These are phyloP conservation scores for Pholiota adiposa DNA, from an alignment of 1,284 basidiomycete species.

Conservation along the genomic window DNA sequence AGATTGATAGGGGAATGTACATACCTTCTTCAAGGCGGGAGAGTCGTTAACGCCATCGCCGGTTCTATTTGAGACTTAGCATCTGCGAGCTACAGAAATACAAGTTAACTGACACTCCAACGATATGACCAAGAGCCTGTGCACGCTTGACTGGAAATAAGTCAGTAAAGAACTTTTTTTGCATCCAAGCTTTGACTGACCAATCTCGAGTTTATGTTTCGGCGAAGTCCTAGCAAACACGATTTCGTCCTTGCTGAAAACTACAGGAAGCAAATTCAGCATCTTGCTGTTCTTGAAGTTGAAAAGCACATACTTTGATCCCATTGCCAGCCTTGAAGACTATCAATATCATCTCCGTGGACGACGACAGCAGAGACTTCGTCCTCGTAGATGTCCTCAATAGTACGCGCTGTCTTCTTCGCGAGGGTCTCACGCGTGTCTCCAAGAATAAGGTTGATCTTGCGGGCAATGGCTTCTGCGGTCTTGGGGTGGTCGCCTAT, in stretches of 20 bases:
- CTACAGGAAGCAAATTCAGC: constrained; percentile 33
- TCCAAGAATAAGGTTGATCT: constrained; percentile 67
- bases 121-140: constrained; percentile 71
- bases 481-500: constrained; percentile 70
- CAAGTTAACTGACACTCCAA: constrained; percentile 59
- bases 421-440: constrained; percentile 66
- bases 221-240: constrained; percentile 75
- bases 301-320: constrained; percentile 54
- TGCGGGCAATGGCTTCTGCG: constrained; percentile 69
- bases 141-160: constrained; percentile 61
- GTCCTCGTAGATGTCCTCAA: constrained; percentile 68
- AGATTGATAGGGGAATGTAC: background rate
- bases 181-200: constrained; percentile 35
- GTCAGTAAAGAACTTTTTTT: background rate
- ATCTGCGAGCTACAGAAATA: background rate
- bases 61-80: constrained; percentile 36
- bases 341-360: constrained; percentile 68
- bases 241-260: constrained; percentile 69
- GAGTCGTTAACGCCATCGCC: constrained; percentile 77
- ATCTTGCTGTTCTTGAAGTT: background rate
- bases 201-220: constrained; percentile 74
- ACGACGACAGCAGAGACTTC: constrained; percentile 68
- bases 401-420: constrained; percentile 53
- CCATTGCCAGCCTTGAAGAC: constrained; percentile 70
- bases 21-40: constrained; percentile 65